Base-by-base conservation (phyloP, 2,329 filamentous ascomycete species). In the Metarhizium brunneum region DNA sequence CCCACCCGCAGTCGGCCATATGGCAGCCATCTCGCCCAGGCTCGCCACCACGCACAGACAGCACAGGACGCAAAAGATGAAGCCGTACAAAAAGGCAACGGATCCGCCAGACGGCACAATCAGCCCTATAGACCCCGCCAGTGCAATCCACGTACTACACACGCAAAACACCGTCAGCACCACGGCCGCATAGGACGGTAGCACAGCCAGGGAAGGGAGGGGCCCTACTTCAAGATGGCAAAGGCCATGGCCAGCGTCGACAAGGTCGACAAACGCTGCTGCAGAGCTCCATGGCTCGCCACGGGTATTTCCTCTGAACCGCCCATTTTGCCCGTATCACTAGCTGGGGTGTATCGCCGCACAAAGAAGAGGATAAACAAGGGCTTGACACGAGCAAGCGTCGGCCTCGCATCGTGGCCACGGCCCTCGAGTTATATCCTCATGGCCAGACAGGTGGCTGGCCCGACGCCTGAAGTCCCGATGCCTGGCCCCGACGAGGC, bases 1-100 rank as follows among this genome's bases (percentile, higher is more conserved):
- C 0, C 75, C 74, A 7, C 73, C 74, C 0, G 74, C 72, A 0
- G 74, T 77, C 0, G 73, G 75, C 71, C 73, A 77, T 47, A 76
- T 71, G 2, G 72, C 69, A 0, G 70, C 68, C 2, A 77, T 60
- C 56, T 76, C 74, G 1, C 71, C 75, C 4, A 77, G 61, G 30
- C 72, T 75, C 0, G 72, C 68, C 0, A 69, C 70, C 1, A 77
- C 64, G 6, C 69, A 69, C 8, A 76, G 65, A 56, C 74, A 76
- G 61, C 73, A 76, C 4, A 75, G 36, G 8, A 75, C 71, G 57
- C 72, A 75, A 60, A 77, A 74, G 51, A 76, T 64, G 57, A 77
- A 76, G 3, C 74, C 74, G 57, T 76, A 75, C 0, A 74, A 58
- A 43, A 74, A 69, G 1, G 71, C 67, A 3, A 74, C 71, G 11